Conservation (phyloP, 148 eudicot species). For the Amaranthus cruentus region DNA sequence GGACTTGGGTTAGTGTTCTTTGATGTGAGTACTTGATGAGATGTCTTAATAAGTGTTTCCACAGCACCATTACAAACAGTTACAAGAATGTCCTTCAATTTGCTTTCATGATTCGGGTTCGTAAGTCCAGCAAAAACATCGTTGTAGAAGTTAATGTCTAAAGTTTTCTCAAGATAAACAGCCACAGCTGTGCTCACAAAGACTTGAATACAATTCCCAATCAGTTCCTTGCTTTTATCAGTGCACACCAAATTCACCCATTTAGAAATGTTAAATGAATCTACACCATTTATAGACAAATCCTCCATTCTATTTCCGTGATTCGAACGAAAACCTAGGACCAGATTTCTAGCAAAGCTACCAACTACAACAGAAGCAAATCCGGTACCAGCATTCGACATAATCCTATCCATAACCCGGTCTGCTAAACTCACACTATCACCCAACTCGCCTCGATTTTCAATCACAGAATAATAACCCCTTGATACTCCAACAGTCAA, state of each 20-base stretch:
- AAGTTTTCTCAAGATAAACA: slow-evolving; percentile 69
- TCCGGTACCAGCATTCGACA: slow-evolving; percentile 63
- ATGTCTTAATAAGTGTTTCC: slow-evolving; percentile 75
- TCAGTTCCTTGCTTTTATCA: slow-evolving; percentile 41
- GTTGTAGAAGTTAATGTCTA: slow-evolving; percentile 58
- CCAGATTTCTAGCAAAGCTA: slow-evolving; percentile 82
- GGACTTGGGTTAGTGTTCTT: slow-evolving; percentile 23
- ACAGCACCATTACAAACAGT: slow-evolving; percentile 72
- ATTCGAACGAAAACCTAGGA: slow-evolving; percentile 44
- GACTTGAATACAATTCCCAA: slow-evolving; percentile 58
- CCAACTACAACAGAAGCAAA: slow-evolving; percentile 79
- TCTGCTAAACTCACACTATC: slow-evolving; percentile 36
- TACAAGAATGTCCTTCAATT: slow-evolving; percentile 53
- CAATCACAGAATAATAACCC: slow-evolving; percentile 37
- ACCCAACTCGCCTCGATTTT: slow-evolving; percentile 26
- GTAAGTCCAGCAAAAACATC: slow-evolving; percentile 71
- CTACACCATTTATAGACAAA: slow-evolving; percentile 16
- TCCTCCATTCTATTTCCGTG: slow-evolving; percentile 20
- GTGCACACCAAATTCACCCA: slow-evolving; percentile 46
- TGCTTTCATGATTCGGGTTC: slow-evolving; percentile 64
- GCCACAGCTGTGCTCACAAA: slow-evolving; percentile 83
- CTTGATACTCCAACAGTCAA: slow-evolving; percentile 53
- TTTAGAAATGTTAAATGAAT: slow-evolving; percentile 24
- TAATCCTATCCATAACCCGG: slow-evolving; percentile 50
- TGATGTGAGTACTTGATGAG: slow-evolving; percentile 64